These are phyloP conservation scores for Backusella australiensis DNA, from an alignment of 192 early-diverging fungal genomes.

Conservation along the genomic window DNA sequence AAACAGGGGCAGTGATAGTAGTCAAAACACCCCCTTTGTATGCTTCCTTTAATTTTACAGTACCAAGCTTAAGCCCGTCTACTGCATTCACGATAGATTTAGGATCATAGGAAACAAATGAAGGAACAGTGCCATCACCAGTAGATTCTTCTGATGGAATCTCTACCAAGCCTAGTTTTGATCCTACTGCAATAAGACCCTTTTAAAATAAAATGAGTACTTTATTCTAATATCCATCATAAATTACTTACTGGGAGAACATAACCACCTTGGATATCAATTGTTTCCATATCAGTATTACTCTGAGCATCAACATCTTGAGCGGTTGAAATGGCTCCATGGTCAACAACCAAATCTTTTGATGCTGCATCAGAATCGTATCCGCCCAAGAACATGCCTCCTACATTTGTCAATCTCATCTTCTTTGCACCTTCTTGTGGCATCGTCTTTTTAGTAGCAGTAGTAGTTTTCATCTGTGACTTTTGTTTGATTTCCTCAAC, in stretches of 20 bases:
- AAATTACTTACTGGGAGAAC: constrained; percentile 49
- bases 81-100: constrained; percentile 43
- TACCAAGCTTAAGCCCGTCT: constrained; percentile 68
- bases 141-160: constrained; percentile 59
- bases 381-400: constrained; percentile 22
- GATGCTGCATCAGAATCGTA: neutral
- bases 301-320: constrained; percentile 20
- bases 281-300: constrained; percentile 6
- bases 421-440: constrained; percentile 13
- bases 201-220: constrained; percentile 14
- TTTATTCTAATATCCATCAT: neutral
- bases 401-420: constrained; percentile 16
- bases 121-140: constrained; percentile 51
- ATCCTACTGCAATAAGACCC: constrained; percentile 60
- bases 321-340: constrained; percentile 51
- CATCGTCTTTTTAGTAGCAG: constrained; percentile 11
- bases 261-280: constrained; percentile 60
- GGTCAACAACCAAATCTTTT: neutral
- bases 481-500: constrained; percentile 31
- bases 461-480: neutral
- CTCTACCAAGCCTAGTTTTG: constrained; percentile 62
- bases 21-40: constrained; percentile 60
- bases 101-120: constrained; percentile 9
- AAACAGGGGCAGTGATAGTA: constrained; percentile 55
- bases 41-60: constrained; percentile 51